A percentile compares a stretch with the other conserved stretches of the same genome.
Evolutionary conservation across 768 basidiomycete species (phyloP).

Genomic region (Sistotremastrum suecicum): DNA sequence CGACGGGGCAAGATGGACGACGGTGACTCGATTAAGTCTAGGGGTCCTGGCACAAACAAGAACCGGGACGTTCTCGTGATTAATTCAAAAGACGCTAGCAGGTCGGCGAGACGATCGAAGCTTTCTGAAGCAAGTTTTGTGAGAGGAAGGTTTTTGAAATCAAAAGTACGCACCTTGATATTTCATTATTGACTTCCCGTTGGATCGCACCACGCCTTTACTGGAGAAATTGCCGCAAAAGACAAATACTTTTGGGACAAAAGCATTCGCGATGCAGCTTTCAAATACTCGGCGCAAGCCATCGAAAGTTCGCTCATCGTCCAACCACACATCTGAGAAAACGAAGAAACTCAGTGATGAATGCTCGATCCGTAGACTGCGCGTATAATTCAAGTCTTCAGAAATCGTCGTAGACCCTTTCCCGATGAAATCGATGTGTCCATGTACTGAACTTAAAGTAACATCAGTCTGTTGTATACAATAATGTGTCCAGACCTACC

Average conservation of each 20-base stretch:
- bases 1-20: constrained; percentile 73
- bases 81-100: constrained; percentile 67
- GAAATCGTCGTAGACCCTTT: constrained; percentile 78
- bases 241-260: constrained; percentile 80
- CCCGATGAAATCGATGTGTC: constrained; percentile 96
- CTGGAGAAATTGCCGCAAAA: constrained; percentile 94
- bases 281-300: constrained; percentile 81
- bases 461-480: constrained; percentile 6
- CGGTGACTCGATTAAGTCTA: constrained; percentile 60
- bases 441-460: constrained; percentile 66
- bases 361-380: not conserved
- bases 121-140: constrained; percentile 40
- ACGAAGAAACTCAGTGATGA: constrained; percentile 68
- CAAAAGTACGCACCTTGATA: constrained; percentile 56
- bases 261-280: constrained; percentile 74
- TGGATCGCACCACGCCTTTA: constrained; percentile 65
- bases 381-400: constrained; percentile 59
- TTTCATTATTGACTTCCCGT: constrained; percentile 58
- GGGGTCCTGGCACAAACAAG: constrained; percentile 87
- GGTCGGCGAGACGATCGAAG: constrained; percentile 75
- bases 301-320: constrained; percentile 67
- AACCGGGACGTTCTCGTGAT: constrained; percentile 77
- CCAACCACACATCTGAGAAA: constrained; percentile 92
- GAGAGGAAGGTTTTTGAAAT: not conserved
- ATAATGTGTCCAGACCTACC: constrained; percentile 30